phyloP scores from a whole-genome alignment of 345 rosid genomes.

The Sonneratia alba region DNA sequence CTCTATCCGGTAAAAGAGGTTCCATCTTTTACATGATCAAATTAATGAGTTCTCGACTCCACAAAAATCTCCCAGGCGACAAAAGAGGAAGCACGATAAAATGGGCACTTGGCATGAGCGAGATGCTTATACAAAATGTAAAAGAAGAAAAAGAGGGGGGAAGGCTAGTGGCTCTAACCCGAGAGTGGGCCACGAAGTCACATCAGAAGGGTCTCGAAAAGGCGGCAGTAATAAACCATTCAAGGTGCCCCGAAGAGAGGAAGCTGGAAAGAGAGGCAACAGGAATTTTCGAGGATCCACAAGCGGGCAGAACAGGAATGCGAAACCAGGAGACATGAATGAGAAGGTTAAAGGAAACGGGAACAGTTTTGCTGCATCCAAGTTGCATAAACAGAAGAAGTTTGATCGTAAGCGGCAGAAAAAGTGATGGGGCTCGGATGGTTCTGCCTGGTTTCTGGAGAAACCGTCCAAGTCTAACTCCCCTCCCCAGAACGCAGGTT shows the following conservation, averaged over 20 bases:
- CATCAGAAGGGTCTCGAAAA: neutral
- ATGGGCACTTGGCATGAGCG: neutral
- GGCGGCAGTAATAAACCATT: neutral
- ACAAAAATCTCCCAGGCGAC: neutral
- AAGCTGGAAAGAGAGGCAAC: neutral
- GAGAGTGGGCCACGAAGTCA: neutral
- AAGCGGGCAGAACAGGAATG: neutral
- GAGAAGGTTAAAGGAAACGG: constrained; percentile 6
- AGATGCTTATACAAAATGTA: constrained; percentile 10
- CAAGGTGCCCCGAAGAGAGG: neutral
- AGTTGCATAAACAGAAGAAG: neutral
- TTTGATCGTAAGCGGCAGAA: neutral
- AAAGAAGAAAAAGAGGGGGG: constrained; percentile 21
- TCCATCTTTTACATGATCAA: neutral
- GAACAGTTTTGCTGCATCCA: neutral
- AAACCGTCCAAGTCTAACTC: neutral
- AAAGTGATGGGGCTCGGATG: neutral
- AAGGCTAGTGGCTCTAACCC: neutral
- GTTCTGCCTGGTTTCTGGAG: neutral
- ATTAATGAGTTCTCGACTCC: neutral
- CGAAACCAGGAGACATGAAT: constrained; percentile 6
- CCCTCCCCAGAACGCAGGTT: neutral
- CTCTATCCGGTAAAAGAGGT: neutral
- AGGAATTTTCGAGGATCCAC: neutral
- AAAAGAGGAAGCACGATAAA: neutral